phyloP scores from a whole-genome alignment of 1,284 basidiomycete genomes.

The Rhizopogon hawkerae region DNA sequence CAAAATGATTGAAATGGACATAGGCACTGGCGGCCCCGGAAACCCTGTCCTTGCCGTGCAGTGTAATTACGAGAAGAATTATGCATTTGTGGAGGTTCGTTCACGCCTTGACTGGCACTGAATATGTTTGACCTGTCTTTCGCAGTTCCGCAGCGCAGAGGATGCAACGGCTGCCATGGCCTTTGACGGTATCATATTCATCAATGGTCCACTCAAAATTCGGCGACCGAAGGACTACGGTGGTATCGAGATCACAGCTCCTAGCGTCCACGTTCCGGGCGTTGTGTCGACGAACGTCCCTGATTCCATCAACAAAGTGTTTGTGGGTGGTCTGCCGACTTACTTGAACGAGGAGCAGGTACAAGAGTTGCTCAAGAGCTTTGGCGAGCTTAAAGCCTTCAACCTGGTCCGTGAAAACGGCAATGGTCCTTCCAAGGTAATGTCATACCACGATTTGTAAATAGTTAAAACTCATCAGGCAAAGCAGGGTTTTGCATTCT shows the following conservation, averaged over 20 bases:
- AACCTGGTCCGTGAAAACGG: conserved; percentile 94
- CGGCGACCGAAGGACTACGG: conserved; percentile 96
- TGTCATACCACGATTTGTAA: conserved; percentile 4
- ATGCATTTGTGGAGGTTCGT: conserved; percentile 89
- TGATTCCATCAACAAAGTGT: conserved; percentile 97
- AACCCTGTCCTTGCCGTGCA: conserved; percentile 90
- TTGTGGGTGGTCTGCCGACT: conserved; percentile 91
- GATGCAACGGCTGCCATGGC: conserved; percentile 95
- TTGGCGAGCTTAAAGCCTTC: conserved; percentile 96
- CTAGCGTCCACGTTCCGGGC: conserved; percentile 79
- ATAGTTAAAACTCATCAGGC: neutral
- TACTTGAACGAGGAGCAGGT: conserved; percentile 98
- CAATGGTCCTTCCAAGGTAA: conserved; percentile 82
- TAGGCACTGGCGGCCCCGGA: conserved; percentile 75
- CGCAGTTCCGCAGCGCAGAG: conserved; percentile 90
- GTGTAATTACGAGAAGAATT: conserved; percentile 96
- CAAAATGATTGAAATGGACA: conserved; percentile 89
- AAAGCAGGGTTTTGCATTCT: conserved; percentile 90
- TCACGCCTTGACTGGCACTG: neutral
- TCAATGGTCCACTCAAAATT: conserved; percentile 88
- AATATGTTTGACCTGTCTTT: conserved; percentile 8
- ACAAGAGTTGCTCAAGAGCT: conserved; percentile 93
- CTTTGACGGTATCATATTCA: conserved; percentile 94
- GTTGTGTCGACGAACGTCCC: conserved; percentile 95
- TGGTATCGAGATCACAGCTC: conserved; percentile 53